Evolutionary conservation across 164 flowering plant genomes (phyloP).

Genomic region (Stephania japonica): DNA sequence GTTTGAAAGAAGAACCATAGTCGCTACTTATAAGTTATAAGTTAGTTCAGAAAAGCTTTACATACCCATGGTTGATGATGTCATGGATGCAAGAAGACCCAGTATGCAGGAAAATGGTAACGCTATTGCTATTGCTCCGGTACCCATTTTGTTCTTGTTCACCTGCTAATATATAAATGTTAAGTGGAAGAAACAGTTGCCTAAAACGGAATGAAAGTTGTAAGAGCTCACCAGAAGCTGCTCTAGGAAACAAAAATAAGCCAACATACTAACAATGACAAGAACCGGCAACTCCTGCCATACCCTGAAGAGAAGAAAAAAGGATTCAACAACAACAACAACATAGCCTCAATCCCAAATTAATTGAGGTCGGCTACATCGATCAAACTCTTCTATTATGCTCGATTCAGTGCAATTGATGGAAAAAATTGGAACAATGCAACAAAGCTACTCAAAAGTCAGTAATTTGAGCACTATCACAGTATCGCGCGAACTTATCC

Average conservation of each 20-base stretch:
- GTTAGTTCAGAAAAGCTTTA: background rate
- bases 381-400: no score
- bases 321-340: no score
- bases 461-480: background rate
- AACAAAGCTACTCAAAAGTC: background rate
- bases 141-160: constrained; percentile 52
- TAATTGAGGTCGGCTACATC: no score
- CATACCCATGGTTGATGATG: constrained; percentile 93
- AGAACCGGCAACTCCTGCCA: constrained; percentile 97
- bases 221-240: constrained; percentile 74
- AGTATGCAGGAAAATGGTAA: constrained; percentile 87
- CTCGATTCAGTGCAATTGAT: no score
- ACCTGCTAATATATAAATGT: constrained; percentile 38
- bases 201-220: background rate
- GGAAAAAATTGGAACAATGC: background rate
- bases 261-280: constrained; percentile 89
- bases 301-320: constrained; percentile 40
- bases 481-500: no score
- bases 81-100: constrained; percentile 88
- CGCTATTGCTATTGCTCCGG: constrained; percentile 78
- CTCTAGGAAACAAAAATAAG: constrained; percentile 95
- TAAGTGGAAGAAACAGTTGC: background rate
- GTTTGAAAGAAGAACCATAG: background rate
- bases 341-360: no score
- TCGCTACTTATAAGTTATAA: background rate